phyloP scores from a whole-genome alignment of 2,329 filamentous ascomycete genomes.

The Colletotrichum nymphaeae region DNA sequence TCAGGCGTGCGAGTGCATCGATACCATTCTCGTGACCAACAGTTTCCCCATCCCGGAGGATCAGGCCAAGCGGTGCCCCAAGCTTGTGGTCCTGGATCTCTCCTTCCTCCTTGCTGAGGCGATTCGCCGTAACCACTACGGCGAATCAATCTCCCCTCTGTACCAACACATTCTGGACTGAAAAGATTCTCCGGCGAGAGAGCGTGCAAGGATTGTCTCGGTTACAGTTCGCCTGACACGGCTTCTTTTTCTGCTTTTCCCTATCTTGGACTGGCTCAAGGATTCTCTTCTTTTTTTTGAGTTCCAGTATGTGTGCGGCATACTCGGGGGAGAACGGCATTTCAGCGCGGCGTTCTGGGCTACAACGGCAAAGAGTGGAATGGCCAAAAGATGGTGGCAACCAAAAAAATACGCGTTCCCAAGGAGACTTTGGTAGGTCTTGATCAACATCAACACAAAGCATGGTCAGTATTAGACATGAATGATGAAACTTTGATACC shows the following conservation, averaged over 20 bases:
- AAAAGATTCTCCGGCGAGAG: conserved; percentile 7
- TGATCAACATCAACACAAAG: neutral
- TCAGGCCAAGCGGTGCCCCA: conserved; percentile 76
- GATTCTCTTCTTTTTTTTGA: conserved; percentile 11
- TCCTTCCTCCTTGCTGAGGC: conserved; percentile 90
- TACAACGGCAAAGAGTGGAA: conserved; percentile 24
- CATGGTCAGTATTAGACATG: conserved; percentile 36
- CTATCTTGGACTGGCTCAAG: conserved; percentile 8
- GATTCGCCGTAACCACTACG: conserved; percentile 95
- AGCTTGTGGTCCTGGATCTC: conserved; percentile 90
- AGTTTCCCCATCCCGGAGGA: conserved; percentile 91
- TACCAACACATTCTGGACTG: conserved; percentile 75
- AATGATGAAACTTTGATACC: conserved; percentile 37
- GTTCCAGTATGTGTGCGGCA: conserved; percentile 30
- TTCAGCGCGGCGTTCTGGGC: conserved; percentile 49
- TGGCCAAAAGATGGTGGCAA: conserved; percentile 36
- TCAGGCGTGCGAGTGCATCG: conserved; percentile 92
- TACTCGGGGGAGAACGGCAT: conserved; percentile 30
- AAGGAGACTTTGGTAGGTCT: conserved; percentile 29
- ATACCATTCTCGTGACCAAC: conserved; percentile 95
- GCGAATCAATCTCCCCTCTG: conserved; percentile 80
- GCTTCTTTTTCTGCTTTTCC: conserved; percentile 25
- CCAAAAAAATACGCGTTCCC: conserved; percentile 30
- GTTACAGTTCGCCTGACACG: conserved; percentile 27
- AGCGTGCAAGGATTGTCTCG: conserved; percentile 39